Evolutionary conservation across 768 basidiomycete species (phyloP).

Genomic region (Ephemerocybe angulata): DNA sequence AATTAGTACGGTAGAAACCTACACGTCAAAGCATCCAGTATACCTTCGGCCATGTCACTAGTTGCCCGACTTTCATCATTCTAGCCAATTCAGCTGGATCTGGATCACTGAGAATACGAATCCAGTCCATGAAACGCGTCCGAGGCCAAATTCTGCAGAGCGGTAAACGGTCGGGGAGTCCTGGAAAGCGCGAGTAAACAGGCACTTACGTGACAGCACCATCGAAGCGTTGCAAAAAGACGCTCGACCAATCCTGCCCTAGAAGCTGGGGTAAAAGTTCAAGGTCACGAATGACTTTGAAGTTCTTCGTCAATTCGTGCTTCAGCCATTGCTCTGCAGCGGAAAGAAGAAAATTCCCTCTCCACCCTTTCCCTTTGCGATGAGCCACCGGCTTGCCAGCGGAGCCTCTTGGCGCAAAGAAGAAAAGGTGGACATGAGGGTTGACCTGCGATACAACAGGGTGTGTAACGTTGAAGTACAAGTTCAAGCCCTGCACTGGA

Average conservation of each 20-base stretch:
- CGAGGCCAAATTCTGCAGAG: constrained; percentile 73
- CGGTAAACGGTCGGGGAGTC: not conserved
- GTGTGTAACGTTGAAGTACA: constrained; percentile 92
- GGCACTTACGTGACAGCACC: constrained; percentile 75
- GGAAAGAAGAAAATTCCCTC: constrained; percentile 89
- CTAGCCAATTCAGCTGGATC: constrained; percentile 73
- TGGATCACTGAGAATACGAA: constrained; percentile 80
- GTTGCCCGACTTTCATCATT: constrained; percentile 84
- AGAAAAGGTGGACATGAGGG: constrained; percentile 88
- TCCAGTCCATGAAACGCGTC: constrained; percentile 82
- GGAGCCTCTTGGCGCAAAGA: constrained; percentile 87
- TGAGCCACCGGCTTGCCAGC: constrained; percentile 93
- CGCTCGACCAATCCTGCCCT: constrained; percentile 94
- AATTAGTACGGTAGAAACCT: constrained; percentile 2
- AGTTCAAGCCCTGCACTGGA: constrained; percentile 80
- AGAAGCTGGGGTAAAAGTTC: constrained; percentile 91
- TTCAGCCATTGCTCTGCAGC: constrained; percentile 95
- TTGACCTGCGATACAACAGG: constrained; percentile 95
- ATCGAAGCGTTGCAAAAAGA: constrained; percentile 93
- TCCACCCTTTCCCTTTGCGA: constrained; percentile 93
- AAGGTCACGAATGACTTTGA: constrained; percentile 95
- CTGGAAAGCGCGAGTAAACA: not conserved
- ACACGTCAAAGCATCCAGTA: constrained; percentile 6
- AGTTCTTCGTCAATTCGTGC: constrained; percentile 93
- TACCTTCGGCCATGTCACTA: constrained; percentile 97